Evolutionary conservation across 1,284 basidiomycete species (phyloP), one percentile per base, ranked within the genome.

Genomic region (Boletus calvinii): DNA sequence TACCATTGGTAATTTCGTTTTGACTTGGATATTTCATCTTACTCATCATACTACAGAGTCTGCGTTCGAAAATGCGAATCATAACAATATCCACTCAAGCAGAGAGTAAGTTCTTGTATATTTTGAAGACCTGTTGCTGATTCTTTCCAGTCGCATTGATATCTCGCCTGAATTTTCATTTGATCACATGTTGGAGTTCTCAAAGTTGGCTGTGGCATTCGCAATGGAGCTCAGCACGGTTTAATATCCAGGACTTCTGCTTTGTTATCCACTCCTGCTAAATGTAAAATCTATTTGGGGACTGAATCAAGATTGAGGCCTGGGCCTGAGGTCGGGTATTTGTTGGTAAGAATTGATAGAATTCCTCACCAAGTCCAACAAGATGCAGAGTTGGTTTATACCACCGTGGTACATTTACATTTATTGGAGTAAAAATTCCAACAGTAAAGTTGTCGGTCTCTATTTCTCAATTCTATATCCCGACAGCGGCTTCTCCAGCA

Each of bases 161-260:
- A 79, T 92, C 59, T 90, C 87, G 2, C 76, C 83, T 20, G 94
- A 94, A 69, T 97, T 97, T 73, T 91, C 87, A 62, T 92, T 92
- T 63, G 67, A 73, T 2, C 87, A 94, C 64, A 88, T 90, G 84
- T 69, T 91, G 30, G 83, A 93, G 66, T 96, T 96, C 73, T 91
- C 91, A 55, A 96, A 96, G 77, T 78, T 96, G 42, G 90, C 88
- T 12, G 84, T 90, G 15, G 91, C 87, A 1, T 92, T 91, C 62
- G 89, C 85, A 6, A 80, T 94, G 57, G 94, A 91, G 72, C 77
- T 94, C 38, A 83, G 81, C 46, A 80, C 79, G 34, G 78, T 65
- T 13, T 63, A 32, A 41, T 24, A 6, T 31, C 36, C 13, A 12
- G 12, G 32, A 6, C 9, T 30, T 9, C 9, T 34, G 17, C 30